Base-by-base conservation (phyloP, 306 rosid species). In the Rosa persica region DNA sequence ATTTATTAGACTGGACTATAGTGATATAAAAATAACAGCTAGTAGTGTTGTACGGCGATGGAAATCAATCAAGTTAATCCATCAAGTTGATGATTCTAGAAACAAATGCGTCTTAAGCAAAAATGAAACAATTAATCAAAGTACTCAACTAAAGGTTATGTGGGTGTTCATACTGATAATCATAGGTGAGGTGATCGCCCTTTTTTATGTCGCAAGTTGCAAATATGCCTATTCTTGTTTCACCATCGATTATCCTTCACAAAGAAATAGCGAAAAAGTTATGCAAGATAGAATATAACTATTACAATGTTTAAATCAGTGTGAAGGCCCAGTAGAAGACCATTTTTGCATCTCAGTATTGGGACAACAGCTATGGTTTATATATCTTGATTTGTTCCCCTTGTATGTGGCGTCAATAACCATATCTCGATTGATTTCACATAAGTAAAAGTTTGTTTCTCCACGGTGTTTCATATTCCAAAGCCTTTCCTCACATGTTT, bases 291-390 rank as follows among this genome's bases (percentile, higher is more conserved):
- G 40, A 70, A 34, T 25, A 76, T 36, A 10, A 55, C 44, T 27
- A 64, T 48, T 47, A 46, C 52, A 54, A 40, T 9, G 55, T 58
- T 51, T 54, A 76, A 71, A 85, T 48, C n/a, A 60, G 58, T 48
- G 58, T 70, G 64, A 86, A 76, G 80, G 88, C 79, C 76, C 64
- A 65, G 78, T 49, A 74, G 65, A 30, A 78, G 77, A 95, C 98
- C 98, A 95, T 89, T 95, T 95, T 81, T 95, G 98, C 98, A 92
- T 95, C 93, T 92, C 98, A 43, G 98, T 95, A 83, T 95, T 95
- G 76, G 98, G 98, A 83, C 89, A 89, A 88, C 98, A 95, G 70
- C 98, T 95, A 80, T 95, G 98, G 72, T 95, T 92, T 79, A 95
- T 95, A 69, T 89, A 95, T 95, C 98, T 88, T 38, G 98, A 95